These are phyloP conservation scores for Ceratocystis destructans DNA, from an alignment of 2,329 filamentous ascomycete genomes.

Conservation along the genomic window DNA sequence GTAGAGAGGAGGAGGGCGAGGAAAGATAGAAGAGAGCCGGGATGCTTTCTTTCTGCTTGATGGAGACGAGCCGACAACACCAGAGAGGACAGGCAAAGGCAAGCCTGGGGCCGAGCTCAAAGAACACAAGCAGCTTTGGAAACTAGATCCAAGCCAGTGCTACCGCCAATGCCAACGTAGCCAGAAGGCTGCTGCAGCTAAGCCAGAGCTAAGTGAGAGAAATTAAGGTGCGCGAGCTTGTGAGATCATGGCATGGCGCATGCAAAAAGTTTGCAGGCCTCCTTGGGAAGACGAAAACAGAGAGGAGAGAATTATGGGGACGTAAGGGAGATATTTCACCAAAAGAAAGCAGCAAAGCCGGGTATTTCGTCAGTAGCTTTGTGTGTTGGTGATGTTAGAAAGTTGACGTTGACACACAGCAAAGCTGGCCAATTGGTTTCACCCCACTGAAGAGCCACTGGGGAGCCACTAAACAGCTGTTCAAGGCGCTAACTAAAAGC, in stretches of 20 bases:
- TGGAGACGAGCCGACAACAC: not conserved
- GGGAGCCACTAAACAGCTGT: too few species aligned
- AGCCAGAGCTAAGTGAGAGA: not conserved
- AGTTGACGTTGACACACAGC: too few species aligned
- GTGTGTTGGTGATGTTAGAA: not conserved
- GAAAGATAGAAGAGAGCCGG: not conserved
- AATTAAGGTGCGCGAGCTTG: not conserved
- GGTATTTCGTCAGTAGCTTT: not conserved
- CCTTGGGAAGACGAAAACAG: not conserved
- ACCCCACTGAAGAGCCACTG: too few species aligned
- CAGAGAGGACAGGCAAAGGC: not conserved
- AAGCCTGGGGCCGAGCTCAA: not conserved
- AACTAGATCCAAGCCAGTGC: too few species aligned
- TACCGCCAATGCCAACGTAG: not conserved
- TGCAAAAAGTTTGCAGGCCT: not conserved
- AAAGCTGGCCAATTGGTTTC: too few species aligned
- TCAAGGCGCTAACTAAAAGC: not conserved
- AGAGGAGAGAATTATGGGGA: not conserved
- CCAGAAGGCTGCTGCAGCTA: not conserved
- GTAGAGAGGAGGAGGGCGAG: not conserved
- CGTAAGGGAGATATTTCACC: too few species aligned
- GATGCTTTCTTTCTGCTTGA: not conserved
- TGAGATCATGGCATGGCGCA: not conserved
- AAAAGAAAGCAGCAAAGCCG: not conserved
- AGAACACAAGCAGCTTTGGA: constrained; percentile 1